A percentile compares a stretch with the other conserved stretches of the same genome.
phyloP scores from a whole-genome alignment of 2,329 filamentous ascomycete genomes.

The Cladophialophora immunda region DNA sequence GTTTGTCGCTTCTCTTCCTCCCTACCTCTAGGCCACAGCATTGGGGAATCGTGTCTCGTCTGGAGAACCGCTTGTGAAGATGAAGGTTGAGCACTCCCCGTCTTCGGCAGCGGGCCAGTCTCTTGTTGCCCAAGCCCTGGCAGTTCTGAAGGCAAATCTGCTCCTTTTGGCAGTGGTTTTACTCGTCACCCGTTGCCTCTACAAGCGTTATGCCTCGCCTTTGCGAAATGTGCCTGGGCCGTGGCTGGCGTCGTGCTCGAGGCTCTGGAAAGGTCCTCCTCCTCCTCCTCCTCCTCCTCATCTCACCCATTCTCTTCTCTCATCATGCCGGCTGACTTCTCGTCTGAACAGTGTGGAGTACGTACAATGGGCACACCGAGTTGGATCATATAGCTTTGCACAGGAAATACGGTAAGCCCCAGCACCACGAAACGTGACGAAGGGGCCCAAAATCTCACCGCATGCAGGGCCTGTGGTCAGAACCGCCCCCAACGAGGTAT shows the following conservation, averaged over 20 bases:
- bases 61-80: not conserved
- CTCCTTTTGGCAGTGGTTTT: conserved; percentile 27
- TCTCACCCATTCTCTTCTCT: not conserved
- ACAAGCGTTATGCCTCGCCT: conserved; percentile 57
- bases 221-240: conserved; percentile 54
- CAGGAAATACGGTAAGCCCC: conserved; percentile 45
- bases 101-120: conserved; percentile 17
- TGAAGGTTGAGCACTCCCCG: conserved; percentile 15
- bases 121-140: conserved; percentile 25
- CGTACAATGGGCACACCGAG: conserved; percentile 51
- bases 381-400: conserved; percentile 49
- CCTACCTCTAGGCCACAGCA: not conserved
- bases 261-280: conserved; percentile 46
- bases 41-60: not conserved
- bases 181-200: conserved; percentile 29
- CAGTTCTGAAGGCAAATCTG: conserved; percentile 31
- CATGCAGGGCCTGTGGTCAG: conserved; percentile 55
- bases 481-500: conserved; percentile 59
- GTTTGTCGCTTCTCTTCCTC: not conserved
- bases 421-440: not conserved
- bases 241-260: conserved; percentile 50
- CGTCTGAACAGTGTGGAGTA: conserved; percentile 45
- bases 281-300: not conserved
- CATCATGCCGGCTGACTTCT: not conserved
- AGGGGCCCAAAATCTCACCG: conserved; percentile 10